A percentile compares a stretch with the other conserved stretches of the same genome.
These are phyloP conservation scores for Starmerella cellae DNA, from an alignment of 805 yeast species.

Conservation along the genomic window DNA sequence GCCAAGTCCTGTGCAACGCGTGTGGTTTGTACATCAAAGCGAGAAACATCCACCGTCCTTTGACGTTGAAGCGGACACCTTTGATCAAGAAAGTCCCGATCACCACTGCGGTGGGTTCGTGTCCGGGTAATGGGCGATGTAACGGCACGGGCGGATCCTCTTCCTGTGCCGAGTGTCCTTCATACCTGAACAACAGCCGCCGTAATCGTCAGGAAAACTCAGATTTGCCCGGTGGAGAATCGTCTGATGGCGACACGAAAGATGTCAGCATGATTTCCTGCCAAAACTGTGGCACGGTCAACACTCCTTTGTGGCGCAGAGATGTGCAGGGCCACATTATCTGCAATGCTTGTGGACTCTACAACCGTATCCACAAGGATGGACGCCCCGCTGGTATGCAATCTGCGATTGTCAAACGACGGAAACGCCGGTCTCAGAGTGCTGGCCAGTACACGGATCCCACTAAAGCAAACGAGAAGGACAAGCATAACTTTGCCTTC, in stretches of 20 bases:
- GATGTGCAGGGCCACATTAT: constrained; percentile 71
- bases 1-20: constrained; percentile 88
- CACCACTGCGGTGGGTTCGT: constrained; percentile 35
- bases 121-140: constrained; percentile 67
- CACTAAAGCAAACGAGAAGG: no score
- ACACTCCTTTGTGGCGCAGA: constrained; percentile 78
- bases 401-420: constrained; percentile 56
- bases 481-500: background rate
- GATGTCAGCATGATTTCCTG: constrained; percentile 45
- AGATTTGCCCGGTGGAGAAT: background rate
- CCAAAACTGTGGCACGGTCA: constrained; percentile 70
- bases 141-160: constrained; percentile 78
- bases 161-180: constrained; percentile 75
- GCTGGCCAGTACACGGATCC: no score
- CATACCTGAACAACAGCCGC: constrained; percentile 50
- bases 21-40: constrained; percentile 70
- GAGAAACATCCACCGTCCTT: constrained; percentile 52
- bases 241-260: background rate
- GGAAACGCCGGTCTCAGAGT: constrained; percentile 36
- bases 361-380: constrained; percentile 58
- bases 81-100: constrained; percentile 9
- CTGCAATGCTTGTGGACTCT: constrained; percentile 77
- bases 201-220: constrained; percentile 10
- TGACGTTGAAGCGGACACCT: constrained; percentile 39
- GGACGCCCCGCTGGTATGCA: constrained; percentile 70